Evolutionary conservation across 768 basidiomycete genomes (phyloP).

Genomic region (Mycena venus): DNA sequence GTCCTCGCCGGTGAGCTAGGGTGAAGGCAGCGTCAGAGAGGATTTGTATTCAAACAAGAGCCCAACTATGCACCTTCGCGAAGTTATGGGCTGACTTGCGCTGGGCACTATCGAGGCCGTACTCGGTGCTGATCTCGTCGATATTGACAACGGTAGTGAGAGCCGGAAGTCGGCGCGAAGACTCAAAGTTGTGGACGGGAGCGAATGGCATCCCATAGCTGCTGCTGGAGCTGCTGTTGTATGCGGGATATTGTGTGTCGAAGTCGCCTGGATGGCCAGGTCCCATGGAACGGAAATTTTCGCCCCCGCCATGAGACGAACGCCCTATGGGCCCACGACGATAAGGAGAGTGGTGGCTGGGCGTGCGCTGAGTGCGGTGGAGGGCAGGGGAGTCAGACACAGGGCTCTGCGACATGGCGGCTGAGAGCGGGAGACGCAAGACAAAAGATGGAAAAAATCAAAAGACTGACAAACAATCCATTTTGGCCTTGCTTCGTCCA

Average conservation of each 20-base stretch:
- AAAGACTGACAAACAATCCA: not conserved
- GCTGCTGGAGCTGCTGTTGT: not conserved
- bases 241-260: not conserved
- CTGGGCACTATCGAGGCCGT: not conserved
- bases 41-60: not conserved
- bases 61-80: not conserved
- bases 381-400: not conserved
- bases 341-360: too few relatives aligned
- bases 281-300: not conserved
- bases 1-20: not conserved
- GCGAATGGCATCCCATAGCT: not conserved
- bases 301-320: too few relatives aligned
- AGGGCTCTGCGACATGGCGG: not conserved
- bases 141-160: not conserved
- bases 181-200: not conserved
- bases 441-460: not conserved
- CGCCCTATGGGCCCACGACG: too few relatives aligned
- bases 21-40: too few relatives aligned
- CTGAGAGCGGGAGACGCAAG: too few relatives aligned
- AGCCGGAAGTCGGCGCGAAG: too few relatives aligned
- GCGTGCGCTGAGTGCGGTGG: too few relatives aligned
- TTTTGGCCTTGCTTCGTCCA: too few relatives aligned
- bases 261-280: not conserved
- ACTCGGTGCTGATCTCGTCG: not conserved
- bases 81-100: not conserved